Evolutionary conservation across 371 early-diverging fungal genomes (phyloP), one percentile per base, ranked within the genome.

Genomic region (Cokeromyces recurvatus): DNA sequence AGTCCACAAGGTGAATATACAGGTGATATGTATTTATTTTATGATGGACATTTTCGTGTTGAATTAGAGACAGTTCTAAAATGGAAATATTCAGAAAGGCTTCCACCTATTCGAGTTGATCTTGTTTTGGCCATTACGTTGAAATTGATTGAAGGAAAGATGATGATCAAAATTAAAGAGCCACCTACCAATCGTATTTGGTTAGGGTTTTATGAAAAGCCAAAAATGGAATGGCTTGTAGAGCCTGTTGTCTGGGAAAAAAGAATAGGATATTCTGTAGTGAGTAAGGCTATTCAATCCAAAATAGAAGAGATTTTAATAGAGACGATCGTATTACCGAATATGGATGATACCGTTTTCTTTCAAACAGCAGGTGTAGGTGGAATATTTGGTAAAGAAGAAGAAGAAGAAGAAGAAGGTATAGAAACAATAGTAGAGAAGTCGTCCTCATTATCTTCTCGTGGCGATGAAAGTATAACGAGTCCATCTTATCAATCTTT

Each of bases 311-410:
- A 91, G 27, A 81, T 89, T 38, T 68, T 95, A 52, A 74, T 79
- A 4, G 88, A 87, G 38, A 81, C 82, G 10, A 63, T 95, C 49
- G 91, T 94, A 14, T 55, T 91, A 48, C 95, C 95, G 1, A 89
- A 94, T 55, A 89, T 95, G 89, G 94, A 94, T 51, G 92, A 94
- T 45, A 71, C 84, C 4, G 78, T 84, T 3, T 92, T 93, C 57
- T 91, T 81, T 46, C 66, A 74, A 7, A 68, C 84, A 1, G 68
- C 60, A 21, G 82, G 87, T 16, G 84, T 86, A 14, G 66, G 29
- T 5, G n/a, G n/a, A n/a, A n/a, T n/a, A n/a, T 27, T 27, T 11
- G 11, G 5, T 27, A 11, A 11, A 27, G 29, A 27, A 27, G 5
- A 5, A 5, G 11, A 5, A 27, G 11, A 27, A 27, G 29, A 27